phyloP scores from a whole-genome alignment of 305 asterid genomes.

The Solanum hybrid region DNA sequence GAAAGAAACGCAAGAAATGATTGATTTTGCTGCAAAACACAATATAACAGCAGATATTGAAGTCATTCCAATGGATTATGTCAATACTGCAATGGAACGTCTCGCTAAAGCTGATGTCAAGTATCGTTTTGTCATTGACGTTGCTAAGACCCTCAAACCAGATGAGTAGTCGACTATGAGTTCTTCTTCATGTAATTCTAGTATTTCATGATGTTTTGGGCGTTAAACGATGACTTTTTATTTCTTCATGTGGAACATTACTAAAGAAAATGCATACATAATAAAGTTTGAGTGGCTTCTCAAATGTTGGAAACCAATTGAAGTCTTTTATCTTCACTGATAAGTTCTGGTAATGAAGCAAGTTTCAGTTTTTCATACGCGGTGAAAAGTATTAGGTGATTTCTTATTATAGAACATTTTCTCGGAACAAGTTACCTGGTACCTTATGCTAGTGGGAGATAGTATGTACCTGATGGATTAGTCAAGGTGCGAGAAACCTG shows the following conservation, averaged over 20 bases:
- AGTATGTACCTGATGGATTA: not conserved
- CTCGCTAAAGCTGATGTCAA: constrained; percentile 17
- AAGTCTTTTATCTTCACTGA: not conserved
- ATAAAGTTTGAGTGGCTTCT: not conserved
- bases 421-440: not conserved
- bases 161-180: not conserved
- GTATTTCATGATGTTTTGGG: not conserved
- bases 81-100: constrained; percentile 24
- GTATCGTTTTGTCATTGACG: constrained; percentile 22
- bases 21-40: constrained; percentile 18
- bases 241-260: not conserved
- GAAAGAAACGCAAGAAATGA: constrained; percentile 27
- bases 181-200: not conserved
- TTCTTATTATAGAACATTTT: not conserved
- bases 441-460: not conserved
- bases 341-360: not conserved
- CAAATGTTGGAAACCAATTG: not conserved
- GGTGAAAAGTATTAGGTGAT: not conserved
- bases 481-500: not conserved
- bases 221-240: not conserved
- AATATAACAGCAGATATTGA: constrained; percentile 16
- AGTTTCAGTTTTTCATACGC: not conserved
- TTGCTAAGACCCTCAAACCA: constrained; percentile 12
- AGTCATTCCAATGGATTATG: constrained; percentile 14
- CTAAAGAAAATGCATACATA: not conserved